Base-by-base conservation (phyloP, 2,329 filamentous ascomycete genomes). In the Alternaria sp. region DNA sequence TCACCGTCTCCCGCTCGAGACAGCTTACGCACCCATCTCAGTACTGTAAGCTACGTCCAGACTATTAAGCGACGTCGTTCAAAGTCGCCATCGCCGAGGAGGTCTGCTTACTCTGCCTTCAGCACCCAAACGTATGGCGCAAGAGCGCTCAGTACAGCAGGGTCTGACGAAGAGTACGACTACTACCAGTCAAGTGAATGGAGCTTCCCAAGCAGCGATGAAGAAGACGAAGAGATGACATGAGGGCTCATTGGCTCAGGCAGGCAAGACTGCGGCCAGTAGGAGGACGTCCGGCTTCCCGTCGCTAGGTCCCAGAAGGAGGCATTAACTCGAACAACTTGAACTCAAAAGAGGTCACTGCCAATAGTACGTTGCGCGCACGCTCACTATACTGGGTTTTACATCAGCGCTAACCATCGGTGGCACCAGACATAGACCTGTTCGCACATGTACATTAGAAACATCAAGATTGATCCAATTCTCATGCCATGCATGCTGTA, bases 131-230 rank as follows among this genome's bases (percentile, higher is more conserved):
- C 41, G 12, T 38, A 20, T 25, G 43, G 36, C 12, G 27, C 32
- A 18, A 41, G 27, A 30, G 25, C 25, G 40, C 18, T 10, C 30
- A 38, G n/a, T 9, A 27, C 30, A 22, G 20, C 32, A 32, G 46
- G n/a, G 12, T 32, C 52, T n/a, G 50, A 59, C 5, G 34, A 49
- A 1, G 27, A 57, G 7, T 49, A 54, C 9, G 53, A 34, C 40
- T 62, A 64, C 44, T 34, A 52, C 6, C 52, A 61, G 44, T 67
- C 60, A 11, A 65, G 59, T 36, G 56, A 62, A 20, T 60, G 55
- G 55, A 60, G 53, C 40, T 62, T 61, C 11, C 45, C 59, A 12
- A 59, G 45, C 14, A 66, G 55, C 7, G 40, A 62, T 0, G 49
- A 54, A 3, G 38, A 52, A 28, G 28, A 44, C 5, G 43, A 43